Evolutionary conservation across 495 filamentous ascomycete species (phyloP), one percentile per base, ranked within the genome.

Genomic region (Cercophora scortea): DNA sequence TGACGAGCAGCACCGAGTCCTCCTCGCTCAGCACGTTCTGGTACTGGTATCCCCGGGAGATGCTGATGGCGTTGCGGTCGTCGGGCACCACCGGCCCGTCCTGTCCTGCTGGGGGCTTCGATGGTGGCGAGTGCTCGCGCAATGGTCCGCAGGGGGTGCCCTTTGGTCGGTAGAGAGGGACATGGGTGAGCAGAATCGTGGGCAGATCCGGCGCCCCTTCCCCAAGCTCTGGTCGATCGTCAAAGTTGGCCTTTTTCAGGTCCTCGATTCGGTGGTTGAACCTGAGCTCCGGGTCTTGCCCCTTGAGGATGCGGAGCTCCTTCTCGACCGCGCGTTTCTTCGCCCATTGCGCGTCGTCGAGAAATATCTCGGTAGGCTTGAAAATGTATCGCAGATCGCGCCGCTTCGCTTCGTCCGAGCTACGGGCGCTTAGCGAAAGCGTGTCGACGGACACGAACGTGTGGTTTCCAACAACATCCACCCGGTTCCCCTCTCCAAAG

Each of bases 401-500:
- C 25, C 72, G 57, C 60, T 65, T 54, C 13, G 70, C 72, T 56
- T 71, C 62, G 5, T 50, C 59, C 9, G 72, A 70, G 19, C 68
- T 61, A n/a, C 49, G 69, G 8, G 90, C 90, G 61, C 88, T 93
- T 56, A 97, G 67, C 10, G 89, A 95, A 6, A 94, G 84, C 0
- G 84, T 82, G 58, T 99, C 94, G 3, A 99, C 73, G 1, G 89
- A 91, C 7, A 99, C 86, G 63, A 97, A 92, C 0, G 89, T 93
- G 65, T 99, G 94, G 58, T 99, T 99, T 3, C 90, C 94, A 52
- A 95, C 79, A 9, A 96, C 76, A 62, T 96, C 88, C 13, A 97
- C 80, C 13, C 88, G 77, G 58, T 95, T 97, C 10, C 85, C 85
- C 45, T 88, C 80, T 11, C 94, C 94, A 70, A 99, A 96, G 65